Evolutionary conservation across 73 alveolate genomes (phyloP).

Genomic region (Tetrahymena malaccensis): DNA sequence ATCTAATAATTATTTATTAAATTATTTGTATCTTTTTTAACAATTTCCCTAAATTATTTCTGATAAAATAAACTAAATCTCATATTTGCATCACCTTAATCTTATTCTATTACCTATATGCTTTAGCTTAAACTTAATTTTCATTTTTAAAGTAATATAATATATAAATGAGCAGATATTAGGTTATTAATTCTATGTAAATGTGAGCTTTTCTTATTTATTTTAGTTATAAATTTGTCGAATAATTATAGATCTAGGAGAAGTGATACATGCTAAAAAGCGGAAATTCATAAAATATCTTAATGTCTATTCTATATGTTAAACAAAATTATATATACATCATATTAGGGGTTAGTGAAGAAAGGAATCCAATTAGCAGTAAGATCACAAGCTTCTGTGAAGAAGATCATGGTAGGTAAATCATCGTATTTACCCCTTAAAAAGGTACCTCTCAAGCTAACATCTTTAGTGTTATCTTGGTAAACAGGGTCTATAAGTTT

Average conservation of each 20-base stretch:
- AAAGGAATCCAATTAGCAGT: conserved; percentile 63
- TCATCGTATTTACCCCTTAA: conserved; percentile 56
- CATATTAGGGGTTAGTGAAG: conserved; percentile 52
- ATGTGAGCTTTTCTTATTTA: background rate
- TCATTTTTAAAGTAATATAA: no score
- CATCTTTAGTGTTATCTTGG: conserved; percentile 43
- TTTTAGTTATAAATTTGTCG: background rate
- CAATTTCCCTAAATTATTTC: background rate
- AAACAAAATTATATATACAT: conserved; percentile 24
- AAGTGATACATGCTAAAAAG: background rate
- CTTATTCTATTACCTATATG: background rate
- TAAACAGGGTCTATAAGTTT: conserved; percentile 35
- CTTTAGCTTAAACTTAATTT: background rate
- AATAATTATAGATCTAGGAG: background rate
- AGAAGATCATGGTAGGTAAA: conserved; percentile 68
- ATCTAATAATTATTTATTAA: background rate
- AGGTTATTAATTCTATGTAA: no score
- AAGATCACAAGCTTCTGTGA: conserved; percentile 65
- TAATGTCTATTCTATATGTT: background rate
- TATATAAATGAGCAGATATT: no score
- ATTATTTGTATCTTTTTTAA: background rate
- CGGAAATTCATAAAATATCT: background rate
- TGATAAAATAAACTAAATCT: background rate
- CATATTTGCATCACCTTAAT: background rate
- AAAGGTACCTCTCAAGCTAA: conserved; percentile 59